Evolutionary conservation across 352 stramenopile species (phyloP).

Genomic region (Globisporangium echinulatum): DNA sequence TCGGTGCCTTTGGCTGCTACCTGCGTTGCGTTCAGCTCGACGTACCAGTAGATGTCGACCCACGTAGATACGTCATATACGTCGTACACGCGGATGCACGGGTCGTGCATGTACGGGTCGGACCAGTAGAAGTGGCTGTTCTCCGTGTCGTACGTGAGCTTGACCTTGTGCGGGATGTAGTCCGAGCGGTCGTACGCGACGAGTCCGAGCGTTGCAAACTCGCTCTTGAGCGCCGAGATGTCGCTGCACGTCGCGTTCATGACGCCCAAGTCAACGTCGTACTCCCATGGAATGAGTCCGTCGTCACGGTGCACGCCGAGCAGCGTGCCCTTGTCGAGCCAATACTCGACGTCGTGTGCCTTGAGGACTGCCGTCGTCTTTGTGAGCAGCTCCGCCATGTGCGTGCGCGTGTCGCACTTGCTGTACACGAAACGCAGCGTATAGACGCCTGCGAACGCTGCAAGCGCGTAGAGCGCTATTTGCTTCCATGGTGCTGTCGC

Average conservation of each 20-base stretch:
- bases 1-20: slow-evolving; percentile 35
- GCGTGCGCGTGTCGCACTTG: slow-evolving; percentile 69
- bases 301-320: slow-evolving; percentile 62
- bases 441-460: slow-evolving; percentile 22
- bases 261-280: slow-evolving; percentile 75
- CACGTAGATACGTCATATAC: slow-evolving; percentile 45
- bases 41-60: slow-evolving; percentile 83
- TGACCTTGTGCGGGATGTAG: slow-evolving; percentile 74
- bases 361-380: slow-evolving; percentile 62
- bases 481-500: slow-evolving; percentile 10
- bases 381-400: slow-evolving; percentile 62
- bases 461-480: slow-evolving; percentile 24
- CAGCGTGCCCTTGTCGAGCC: slow-evolving; percentile 77
- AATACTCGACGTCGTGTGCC: slow-evolving; percentile 68
- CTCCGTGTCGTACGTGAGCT: slow-evolving; percentile 81
- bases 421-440: slow-evolving; percentile 51
- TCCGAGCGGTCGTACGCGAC: slow-evolving; percentile 62
- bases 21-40: slow-evolving; percentile 40
- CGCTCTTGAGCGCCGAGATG: slow-evolving; percentile 61
- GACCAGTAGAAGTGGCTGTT: slow-evolving; percentile 80
- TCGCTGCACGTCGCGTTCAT: slow-evolving; percentile 64
- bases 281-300: slow-evolving; percentile 75
- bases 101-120: slow-evolving; percentile 62
- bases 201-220: slow-evolving; percentile 55
- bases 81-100: slow-evolving; percentile 75